Evolutionary conservation across 176 grass and related monocot species (phyloP), one percentile per base, ranked within the genome.

Genomic region (Oryza glumipatula): DNA sequence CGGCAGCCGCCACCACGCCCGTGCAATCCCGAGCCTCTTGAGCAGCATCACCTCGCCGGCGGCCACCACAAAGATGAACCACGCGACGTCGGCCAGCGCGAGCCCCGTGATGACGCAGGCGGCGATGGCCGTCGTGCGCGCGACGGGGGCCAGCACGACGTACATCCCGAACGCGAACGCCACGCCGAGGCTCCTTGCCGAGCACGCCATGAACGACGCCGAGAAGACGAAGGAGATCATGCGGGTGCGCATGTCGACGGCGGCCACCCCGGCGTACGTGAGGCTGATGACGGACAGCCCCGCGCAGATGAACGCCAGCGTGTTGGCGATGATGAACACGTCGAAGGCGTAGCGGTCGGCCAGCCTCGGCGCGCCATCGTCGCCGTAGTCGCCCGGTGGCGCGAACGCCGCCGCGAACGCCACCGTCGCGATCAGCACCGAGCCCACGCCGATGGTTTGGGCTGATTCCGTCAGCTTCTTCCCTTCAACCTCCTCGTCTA

Each of bases 321-420:
- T 73, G 75, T 87, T 82, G 72, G 79, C 80, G 72, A 87, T 60
- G 12, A 84, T 65, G 45, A 88, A 88, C 45, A 70, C 86, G 33
- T 84, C 68, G 13, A 84, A 88, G 8, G 67, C 68, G 60, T 73
- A 73, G 8, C 9, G 4, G 0, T 24, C 46, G 1, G 74, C 35
- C 0, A 88, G 68, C 22, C 64, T 77, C 6, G 86, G 86, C 9
- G 86, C 45, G 30, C 58, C 22, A 15, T 4, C 3, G 7, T 87
- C 8, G 13, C 67, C 67, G 0, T 79, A 78, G 60, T 69, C 81
- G 2, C 87, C 87, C 3, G 81, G 87, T 6, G 73, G 45, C 2
- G 87, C 35, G 4, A 88, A 84, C 0, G 68, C 87, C 0, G 87
- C 87, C 2, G 87, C 48, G 61, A 88, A 88, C 3, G 87, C 77